Percentiles rank a stretch among this genome's conserved stretches.
Conservation (phyloP, 805 yeast genomes). For the Cyberlindnera sargentensis region DNA sequence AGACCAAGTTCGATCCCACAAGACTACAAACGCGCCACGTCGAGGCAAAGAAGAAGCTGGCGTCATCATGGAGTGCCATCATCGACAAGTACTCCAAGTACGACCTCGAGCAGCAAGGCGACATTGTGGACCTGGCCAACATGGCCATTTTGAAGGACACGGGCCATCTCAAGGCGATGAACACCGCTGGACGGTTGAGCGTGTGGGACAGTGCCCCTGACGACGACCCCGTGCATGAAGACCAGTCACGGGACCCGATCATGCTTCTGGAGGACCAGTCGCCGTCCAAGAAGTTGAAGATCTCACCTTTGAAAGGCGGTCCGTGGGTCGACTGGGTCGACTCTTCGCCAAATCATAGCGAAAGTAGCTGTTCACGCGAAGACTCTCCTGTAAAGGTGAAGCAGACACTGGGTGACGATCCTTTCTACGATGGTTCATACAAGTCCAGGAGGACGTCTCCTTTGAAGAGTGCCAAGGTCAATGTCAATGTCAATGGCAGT, state of each 20-base stretch:
- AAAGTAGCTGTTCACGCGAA: too few species aligned
- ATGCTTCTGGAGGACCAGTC: not conserved
- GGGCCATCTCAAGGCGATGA: conserved; percentile 16
- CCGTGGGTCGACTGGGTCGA: too few species aligned
- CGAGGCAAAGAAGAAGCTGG: conserved; percentile 19
- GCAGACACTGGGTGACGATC: too few species aligned
- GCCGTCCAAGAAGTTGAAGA: not conserved
- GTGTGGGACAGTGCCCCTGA: conserved; percentile 13
- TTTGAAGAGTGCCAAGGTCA: not conserved
- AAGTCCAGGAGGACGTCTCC: not conserved
- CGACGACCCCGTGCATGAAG: conserved; percentile 6
- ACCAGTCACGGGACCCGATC: not conserved
- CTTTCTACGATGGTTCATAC: too few species aligned
- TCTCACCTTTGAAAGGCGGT: not conserved
- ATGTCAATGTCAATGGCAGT: not conserved
- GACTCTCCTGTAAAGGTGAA: too few species aligned
- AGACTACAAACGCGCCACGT: conserved; percentile 1
- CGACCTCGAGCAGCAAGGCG: conserved; percentile 28
- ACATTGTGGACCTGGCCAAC: conserved; percentile 23
- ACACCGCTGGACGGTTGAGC: conserved; percentile 3
- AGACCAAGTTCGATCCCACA: not conserved
- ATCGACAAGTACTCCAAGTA: conserved; percentile 25
- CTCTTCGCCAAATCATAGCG: too few species aligned
- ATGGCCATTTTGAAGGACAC: conserved; percentile 16
- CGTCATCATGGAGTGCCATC: conserved; percentile 27